Evolutionary conservation across 2,329 filamentous ascomycete species (phyloP).

Genomic region (Lachnellula cervina): DNA sequence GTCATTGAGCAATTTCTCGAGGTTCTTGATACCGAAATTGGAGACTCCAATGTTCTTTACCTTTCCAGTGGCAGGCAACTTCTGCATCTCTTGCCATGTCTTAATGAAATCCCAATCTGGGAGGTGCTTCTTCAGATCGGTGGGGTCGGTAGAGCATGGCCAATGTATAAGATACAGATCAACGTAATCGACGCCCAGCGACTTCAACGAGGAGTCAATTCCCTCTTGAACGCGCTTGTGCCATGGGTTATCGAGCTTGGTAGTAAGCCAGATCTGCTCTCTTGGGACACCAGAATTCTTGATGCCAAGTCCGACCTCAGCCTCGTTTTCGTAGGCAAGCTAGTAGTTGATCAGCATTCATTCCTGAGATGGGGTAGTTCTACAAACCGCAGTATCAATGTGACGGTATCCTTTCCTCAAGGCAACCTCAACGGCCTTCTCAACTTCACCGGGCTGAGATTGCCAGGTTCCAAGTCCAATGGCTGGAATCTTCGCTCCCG

Average conservation of each 20-base stretch:
- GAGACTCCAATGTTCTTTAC: conserved; percentile 79
- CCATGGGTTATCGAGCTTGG: conserved; percentile 78
- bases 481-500: conserved; percentile 72
- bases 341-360: conserved; percentile 4
- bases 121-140: conserved; percentile 56
- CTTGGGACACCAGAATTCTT: conserved; percentile 63
- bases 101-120: conserved; percentile 78
- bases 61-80: conserved; percentile 63
- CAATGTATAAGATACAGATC: conserved; percentile 71
- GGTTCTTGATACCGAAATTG: conserved; percentile 78
- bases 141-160: conserved; percentile 60
- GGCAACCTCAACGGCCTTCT: conserved; percentile 65
- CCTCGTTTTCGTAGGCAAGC: conserved; percentile 72
- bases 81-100: conserved; percentile 71
- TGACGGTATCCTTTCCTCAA: conserved; percentile 67
- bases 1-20: conserved; percentile 70
- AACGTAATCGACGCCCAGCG: conserved; percentile 59
- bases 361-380: neutral
- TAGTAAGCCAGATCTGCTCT: conserved; percentile 66
- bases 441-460: conserved; percentile 61
- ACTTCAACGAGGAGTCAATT: conserved; percentile 54
- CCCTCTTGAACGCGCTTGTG: conserved; percentile 64
- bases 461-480: conserved; percentile 78
- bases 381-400: conserved; percentile 54
- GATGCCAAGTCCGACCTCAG: conserved; percentile 62